Conservation (phyloP, 805 yeast species). For the Barnettozyma sucrosica region DNA sequence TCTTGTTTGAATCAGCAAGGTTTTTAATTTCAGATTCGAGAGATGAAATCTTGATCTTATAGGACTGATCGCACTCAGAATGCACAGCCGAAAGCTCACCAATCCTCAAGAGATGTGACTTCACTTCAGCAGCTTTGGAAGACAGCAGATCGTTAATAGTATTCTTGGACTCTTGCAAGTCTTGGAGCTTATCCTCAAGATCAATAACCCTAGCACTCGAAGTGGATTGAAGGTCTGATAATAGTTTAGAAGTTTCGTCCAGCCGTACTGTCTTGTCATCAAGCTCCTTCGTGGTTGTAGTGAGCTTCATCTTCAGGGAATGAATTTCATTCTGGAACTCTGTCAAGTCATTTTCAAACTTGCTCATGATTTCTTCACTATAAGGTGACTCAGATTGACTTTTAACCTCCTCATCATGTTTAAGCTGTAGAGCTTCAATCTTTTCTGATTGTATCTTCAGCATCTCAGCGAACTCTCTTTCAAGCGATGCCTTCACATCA, state of each 20-base stretch:
- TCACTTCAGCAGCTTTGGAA: not conserved
- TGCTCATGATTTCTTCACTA: not conserved
- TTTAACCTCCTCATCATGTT: conserved; percentile 1
- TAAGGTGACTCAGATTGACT: conserved; percentile 1
- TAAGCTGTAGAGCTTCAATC: not conserved
- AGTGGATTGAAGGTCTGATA: not conserved
- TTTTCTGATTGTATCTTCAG: conserved; percentile 1
- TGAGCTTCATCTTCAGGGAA: not conserved
- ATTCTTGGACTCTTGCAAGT: not conserved
- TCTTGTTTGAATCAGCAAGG: not conserved
- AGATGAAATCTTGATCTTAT: not conserved
- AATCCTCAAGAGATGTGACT: not conserved
- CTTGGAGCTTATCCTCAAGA: not conserved
- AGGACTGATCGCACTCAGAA: not conserved
- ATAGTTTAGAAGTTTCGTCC: not conserved
- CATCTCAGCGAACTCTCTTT: not conserved
- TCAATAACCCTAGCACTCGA: not conserved
- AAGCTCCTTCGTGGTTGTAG: conserved; percentile 8
- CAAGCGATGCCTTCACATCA: not conserved
- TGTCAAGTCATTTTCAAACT: conserved; percentile 4
- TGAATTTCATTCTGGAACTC: conserved; percentile 6
- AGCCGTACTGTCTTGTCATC: not conserved
- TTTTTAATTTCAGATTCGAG: conserved; percentile 6
- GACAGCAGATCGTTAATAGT: not conserved
- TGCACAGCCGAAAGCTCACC: not conserved